Conservation (phyloP, 495 filamentous ascomycete genomes). For the Amniculicola lignicola region DNA sequence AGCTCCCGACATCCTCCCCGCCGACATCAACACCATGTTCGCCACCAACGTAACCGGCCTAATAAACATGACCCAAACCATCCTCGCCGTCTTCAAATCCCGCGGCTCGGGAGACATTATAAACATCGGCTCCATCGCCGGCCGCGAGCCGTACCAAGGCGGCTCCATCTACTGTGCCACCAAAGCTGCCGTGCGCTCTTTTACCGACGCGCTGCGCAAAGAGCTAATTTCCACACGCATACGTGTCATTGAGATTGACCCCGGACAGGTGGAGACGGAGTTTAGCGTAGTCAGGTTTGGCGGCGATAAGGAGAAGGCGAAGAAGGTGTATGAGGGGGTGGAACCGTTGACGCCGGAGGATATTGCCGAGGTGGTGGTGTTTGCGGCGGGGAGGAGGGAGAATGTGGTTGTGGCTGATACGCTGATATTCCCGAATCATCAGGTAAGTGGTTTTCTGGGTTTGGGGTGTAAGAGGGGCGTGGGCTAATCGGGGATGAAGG, state of each 20-base stretch:
- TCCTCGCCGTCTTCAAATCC: conserved; percentile 80
- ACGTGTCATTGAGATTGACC: conserved; percentile 87
- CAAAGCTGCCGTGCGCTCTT: conserved; percentile 86
- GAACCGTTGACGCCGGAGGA: conserved; percentile 95
- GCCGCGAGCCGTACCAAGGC: conserved; percentile 83
- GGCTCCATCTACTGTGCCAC: conserved; percentile 96
- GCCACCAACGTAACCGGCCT: conserved; percentile 89
- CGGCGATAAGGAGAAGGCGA: conserved; percentile 91
- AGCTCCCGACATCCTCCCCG: conserved; percentile 75
- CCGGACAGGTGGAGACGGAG: conserved; percentile 97
- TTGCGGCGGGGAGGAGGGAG: conserved; percentile 80
- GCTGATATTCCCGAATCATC: conserved; percentile 86
- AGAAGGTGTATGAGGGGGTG: conserved; percentile 83
- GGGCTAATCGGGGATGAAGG: conserved; percentile 34
- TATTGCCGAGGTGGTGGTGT: conserved; percentile 92
- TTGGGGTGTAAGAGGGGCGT: background rate
- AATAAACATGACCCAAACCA: conserved; percentile 94
- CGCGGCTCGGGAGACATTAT: conserved; percentile 90
- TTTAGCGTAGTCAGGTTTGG: conserved; percentile 92
- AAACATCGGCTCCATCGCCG: conserved; percentile 94
- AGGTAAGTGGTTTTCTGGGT: conserved; percentile 57
- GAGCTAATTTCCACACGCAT: conserved; percentile 87
- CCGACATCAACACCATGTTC: conserved; percentile 86
- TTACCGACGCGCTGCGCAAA: conserved; percentile 83
- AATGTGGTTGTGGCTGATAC: conserved; percentile 96